These are phyloP conservation scores for Nyssa sinensis DNA, from an alignment of 148 eudicot genomes.

Conservation along the genomic window DNA sequence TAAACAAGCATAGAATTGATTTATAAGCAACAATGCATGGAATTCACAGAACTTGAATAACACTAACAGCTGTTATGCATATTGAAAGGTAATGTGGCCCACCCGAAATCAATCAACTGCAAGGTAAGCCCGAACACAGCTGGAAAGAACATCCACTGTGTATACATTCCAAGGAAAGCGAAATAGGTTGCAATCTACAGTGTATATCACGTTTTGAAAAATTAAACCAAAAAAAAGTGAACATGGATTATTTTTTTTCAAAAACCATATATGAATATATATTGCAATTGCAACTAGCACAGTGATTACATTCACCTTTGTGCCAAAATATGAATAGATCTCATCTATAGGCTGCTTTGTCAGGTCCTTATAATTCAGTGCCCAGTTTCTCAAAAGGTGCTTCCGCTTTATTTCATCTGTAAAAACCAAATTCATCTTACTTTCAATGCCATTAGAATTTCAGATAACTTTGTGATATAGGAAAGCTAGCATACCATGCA, in stretches of 20 bases:
- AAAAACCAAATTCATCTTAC: conserved; percentile 17
- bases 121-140: conserved; percentile 65
- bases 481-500: conserved; percentile 62
- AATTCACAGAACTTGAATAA: too few species aligned
- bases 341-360: conserved; percentile 87
- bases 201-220: conserved; percentile 2
- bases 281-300: background rate
- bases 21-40: background rate
- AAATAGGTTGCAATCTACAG: conserved; percentile 87
- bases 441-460: background rate
- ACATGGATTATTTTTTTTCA: background rate
- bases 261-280: background rate
- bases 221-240: conserved; percentile 1
- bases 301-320: conserved; percentile 45
- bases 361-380: conserved; percentile 72
- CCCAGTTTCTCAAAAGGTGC: conserved; percentile 79
- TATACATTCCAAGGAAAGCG: conserved; percentile 92
- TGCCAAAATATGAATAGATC: conserved; percentile 77
- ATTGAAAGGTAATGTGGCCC: conserved; percentile 14
- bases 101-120: conserved; percentile 85
- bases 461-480: background rate
- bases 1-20: conserved; percentile 10
- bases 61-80: background rate
- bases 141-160: conserved; percentile 85
- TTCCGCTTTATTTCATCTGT: conserved; percentile 80